These are phyloP conservation scores for Zoysia japonica DNA, from an alignment of 176 grass and related monocot species.

Conservation along the genomic window DNA sequence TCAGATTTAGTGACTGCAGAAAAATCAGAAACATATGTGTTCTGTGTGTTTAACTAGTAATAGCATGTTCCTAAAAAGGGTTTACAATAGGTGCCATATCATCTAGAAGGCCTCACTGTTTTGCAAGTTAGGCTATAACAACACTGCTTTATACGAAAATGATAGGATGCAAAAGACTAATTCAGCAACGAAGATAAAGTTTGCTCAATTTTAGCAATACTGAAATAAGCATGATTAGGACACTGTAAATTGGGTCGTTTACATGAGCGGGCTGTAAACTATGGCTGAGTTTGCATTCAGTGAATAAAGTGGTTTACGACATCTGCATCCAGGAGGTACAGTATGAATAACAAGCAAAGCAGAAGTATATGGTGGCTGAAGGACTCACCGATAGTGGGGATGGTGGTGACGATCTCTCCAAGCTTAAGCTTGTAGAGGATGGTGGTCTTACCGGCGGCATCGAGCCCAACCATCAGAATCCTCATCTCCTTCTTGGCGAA, in stretches of 20 bases:
- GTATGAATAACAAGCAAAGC: neutral
- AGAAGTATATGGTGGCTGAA: neutral
- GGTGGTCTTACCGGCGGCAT: constrained; percentile 90
- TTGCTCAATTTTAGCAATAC: neutral
- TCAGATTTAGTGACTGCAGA: neutral
- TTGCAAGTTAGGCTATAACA: neutral
- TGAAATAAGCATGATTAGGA: neutral
- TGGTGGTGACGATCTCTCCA: constrained; percentile 89
- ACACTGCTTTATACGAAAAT: neutral
- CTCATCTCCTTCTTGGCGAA: constrained; percentile 94
- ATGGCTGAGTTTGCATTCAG: neutral
- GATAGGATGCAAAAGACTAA: neutral
- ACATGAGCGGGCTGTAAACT: neutral
- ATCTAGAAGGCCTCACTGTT: neutral
- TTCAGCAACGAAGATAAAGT: constrained; percentile 4
- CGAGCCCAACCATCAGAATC: constrained; percentile 87
- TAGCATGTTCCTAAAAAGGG: neutral
- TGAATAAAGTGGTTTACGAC: neutral
- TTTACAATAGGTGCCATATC: neutral
- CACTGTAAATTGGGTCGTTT: neutral
- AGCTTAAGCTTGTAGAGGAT: constrained; percentile 95
- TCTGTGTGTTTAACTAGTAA: neutral
- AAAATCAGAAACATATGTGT: neutral
- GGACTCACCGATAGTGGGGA: constrained; percentile 78
- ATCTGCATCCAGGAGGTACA: neutral